Conservation (phyloP, 805 yeast species). For the Candida ponderosae region DNA sequence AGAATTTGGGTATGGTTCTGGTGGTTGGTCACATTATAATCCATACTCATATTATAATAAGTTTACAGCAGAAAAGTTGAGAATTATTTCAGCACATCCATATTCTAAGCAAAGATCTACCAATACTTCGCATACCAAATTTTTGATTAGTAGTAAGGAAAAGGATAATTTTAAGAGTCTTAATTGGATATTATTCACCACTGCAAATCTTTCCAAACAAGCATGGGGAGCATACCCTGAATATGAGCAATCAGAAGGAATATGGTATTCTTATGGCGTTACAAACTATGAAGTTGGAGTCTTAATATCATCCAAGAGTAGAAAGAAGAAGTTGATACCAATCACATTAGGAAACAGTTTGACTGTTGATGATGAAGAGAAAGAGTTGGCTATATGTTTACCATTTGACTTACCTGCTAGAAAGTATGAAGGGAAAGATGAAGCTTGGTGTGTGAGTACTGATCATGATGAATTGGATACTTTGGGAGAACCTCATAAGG, state of each 20-base stretch:
- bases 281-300: constrained; percentile 51
- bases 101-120: constrained; percentile 20
- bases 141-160: constrained; percentile 42
- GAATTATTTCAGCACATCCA: constrained; percentile 12
- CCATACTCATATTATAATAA: constrained; percentile 26
- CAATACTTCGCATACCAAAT: constrained; percentile 62
- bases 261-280: constrained; percentile 10
- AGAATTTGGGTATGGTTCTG: constrained; percentile 38
- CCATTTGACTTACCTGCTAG: constrained; percentile 49
- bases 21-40: constrained; percentile 42
- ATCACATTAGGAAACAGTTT: constrained; percentile 29
- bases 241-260: constrained; percentile 6
- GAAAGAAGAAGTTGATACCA: constrained; percentile 30
- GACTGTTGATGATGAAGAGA: neutral
- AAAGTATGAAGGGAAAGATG: constrained; percentile 30
- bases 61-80: constrained; percentile 30
- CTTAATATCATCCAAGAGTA: constrained; percentile 27
- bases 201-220: constrained; percentile 66
- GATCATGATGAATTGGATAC: neutral
- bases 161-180: constrained; percentile 41
- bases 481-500: neutral
- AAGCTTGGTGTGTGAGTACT: constrained; percentile 36
- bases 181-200: constrained; percentile 66
- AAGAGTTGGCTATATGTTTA: constrained; percentile 27
- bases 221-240: constrained; percentile 65